Conservation (phyloP, 2,329 filamentous ascomycete genomes). For the Tolypocladium endophyticum region DNA sequence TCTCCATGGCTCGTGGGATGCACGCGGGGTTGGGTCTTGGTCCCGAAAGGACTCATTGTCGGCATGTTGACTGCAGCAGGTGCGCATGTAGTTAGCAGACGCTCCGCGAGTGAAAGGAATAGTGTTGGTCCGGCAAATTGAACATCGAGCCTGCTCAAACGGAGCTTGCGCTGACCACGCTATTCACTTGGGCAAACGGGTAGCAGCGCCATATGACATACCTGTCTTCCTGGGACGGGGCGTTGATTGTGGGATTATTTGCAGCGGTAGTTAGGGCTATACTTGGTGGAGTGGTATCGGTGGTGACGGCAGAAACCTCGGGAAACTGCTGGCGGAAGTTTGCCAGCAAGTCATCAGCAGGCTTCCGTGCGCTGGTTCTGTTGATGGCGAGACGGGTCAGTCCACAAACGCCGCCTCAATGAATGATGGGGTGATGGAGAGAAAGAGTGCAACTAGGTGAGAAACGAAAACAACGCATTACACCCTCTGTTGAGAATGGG, state of each 20-base stretch:
- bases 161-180: background rate
- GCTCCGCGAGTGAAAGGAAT: background rate
- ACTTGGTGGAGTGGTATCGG: constrained; percentile 30
- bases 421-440: background rate
- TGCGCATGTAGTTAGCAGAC: background rate
- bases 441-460: background rate
- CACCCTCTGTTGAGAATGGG: background rate
- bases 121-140: background rate
- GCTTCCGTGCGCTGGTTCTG: constrained; percentile 71
- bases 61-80: constrained; percentile 11
- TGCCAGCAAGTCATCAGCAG: constrained; percentile 69
- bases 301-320: constrained; percentile 49
- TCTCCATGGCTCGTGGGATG: constrained; percentile 70
- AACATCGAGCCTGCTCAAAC: background rate
- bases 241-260: constrained; percentile 11
- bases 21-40: constrained; percentile 73
- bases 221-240: constrained; percentile 14
- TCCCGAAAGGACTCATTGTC: constrained; percentile 40
- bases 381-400: background rate
- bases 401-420: background rate
- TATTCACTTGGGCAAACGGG: background rate
- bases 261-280: constrained; percentile 23
- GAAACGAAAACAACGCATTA: background rate
- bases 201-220: constrained; percentile 11
- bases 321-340: constrained; percentile 77